These are phyloP conservation scores for Crepidotus variabilis DNA, from an alignment of 768 basidiomycete species.

Conservation along the genomic window DNA sequence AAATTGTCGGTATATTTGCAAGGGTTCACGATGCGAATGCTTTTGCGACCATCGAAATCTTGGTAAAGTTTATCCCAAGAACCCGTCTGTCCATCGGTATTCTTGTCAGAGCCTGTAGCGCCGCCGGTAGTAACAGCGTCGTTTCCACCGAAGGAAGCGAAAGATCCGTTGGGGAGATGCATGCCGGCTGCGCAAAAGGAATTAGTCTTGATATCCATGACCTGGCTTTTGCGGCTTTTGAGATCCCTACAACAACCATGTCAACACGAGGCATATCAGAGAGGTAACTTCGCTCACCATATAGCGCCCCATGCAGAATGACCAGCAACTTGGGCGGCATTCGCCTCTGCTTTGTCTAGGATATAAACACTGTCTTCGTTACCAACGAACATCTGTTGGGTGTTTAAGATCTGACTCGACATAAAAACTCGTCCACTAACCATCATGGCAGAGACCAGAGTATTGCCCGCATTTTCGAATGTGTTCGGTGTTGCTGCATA, in stretches of 20 bases:
- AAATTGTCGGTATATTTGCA: constrained; percentile 52
- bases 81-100: constrained; percentile 38
- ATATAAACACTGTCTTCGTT: constrained; percentile 81
- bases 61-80: constrained; percentile 64
- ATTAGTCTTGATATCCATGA: constrained; percentile 76
- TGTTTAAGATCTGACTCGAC: constrained; percentile 8
- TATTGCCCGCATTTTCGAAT: constrained; percentile 42
- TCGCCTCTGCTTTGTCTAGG: constrained; percentile 84
- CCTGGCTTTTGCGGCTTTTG: constrained; percentile 46
- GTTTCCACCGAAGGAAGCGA: constrained; percentile 73
- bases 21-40: constrained; percentile 80
- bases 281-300: constrained; percentile 37
- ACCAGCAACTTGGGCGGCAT: constrained; percentile 56
- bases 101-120: constrained; percentile 45
- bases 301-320: constrained; percentile 76
- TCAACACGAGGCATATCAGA: not conserved
- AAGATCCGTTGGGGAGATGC: constrained; percentile 80
- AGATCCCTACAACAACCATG: constrained; percentile 48
- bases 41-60: constrained; percentile 75
- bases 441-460: constrained; percentile 50
- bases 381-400: constrained; percentile 69
- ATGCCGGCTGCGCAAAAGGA: constrained; percentile 79
- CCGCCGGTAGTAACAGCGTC: constrained; percentile 68
- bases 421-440: constrained; percentile 18
- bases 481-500: constrained; percentile 24